These are phyloP conservation scores for Cladobotryum protrusum DNA, from an alignment of 2,329 filamentous ascomycete species.

Conservation along the genomic window DNA sequence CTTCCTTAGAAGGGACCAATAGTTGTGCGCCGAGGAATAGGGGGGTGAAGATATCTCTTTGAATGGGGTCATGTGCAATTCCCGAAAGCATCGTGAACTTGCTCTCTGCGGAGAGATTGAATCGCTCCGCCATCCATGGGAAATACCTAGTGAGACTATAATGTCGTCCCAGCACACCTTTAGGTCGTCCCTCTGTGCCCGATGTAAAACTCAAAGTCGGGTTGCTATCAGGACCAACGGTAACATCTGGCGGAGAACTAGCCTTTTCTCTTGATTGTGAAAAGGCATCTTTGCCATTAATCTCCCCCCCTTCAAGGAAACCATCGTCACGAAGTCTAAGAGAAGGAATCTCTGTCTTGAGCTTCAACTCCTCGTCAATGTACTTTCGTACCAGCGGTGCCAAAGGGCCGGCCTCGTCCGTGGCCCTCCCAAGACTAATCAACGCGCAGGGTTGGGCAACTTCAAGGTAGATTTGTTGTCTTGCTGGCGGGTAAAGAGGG, in stretches of 20 bases:
- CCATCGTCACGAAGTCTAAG: slow-evolving; percentile 69
- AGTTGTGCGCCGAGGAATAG: slow-evolving; percentile 78
- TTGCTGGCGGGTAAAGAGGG: slow-evolving; percentile 39
- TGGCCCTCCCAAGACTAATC: slow-evolving; percentile 67
- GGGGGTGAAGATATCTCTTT: slow-evolving; percentile 78
- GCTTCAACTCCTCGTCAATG: slow-evolving; percentile 61
- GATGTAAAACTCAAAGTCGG: slow-evolving; percentile 71
- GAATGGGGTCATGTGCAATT: slow-evolving; percentile 70
- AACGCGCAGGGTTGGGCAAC: slow-evolving; percentile 23
- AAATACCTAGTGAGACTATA: slow-evolving; percentile 83
- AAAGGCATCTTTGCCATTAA: slow-evolving; percentile 52
- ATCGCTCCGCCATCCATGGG: slow-evolving; percentile 85
- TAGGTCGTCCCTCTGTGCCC: slow-evolving; percentile 72
- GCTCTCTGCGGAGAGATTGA: slow-evolving; percentile 64
- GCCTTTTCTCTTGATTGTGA: neutral
- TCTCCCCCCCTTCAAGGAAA: slow-evolving; percentile 57
- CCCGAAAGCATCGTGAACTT: slow-evolving; percentile 79
- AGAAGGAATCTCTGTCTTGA: slow-evolving; percentile 69
- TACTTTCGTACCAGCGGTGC: slow-evolving; percentile 48
- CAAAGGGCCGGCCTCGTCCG: slow-evolving; percentile 48
- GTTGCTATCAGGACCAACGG: slow-evolving; percentile 53
- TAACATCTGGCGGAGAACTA: neutral
- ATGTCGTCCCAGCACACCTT: slow-evolving; percentile 82
- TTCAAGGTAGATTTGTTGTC: slow-evolving; percentile 60
- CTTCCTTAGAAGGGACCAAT: slow-evolving; percentile 70